Evolutionary conservation across 257 asterid genomes (phyloP), one percentile per base, ranked within the genome.

Genomic region (Primulina eburnea): DNA sequence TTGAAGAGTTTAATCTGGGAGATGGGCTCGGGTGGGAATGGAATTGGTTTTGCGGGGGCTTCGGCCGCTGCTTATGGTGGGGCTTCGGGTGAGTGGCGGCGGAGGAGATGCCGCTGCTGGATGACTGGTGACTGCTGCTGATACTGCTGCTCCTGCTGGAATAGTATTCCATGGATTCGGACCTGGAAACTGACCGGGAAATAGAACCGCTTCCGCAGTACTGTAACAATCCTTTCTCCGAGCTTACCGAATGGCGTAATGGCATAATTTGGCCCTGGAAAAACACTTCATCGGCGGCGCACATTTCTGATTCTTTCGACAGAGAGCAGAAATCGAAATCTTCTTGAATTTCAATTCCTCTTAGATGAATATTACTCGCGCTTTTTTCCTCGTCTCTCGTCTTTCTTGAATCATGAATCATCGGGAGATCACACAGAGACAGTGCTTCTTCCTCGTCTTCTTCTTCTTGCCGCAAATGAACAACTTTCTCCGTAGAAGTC

Each of bases 11-110:
- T 38, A 94, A 62, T 32, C 76, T 87, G 30, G 97, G 98, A 4
- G 90, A 88, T 1, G 98, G 98, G 67, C 98, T 92, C 0, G 98
- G 97, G 73, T 87, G 92, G 3, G 97, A 88, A 60, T 90, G 90
- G 78, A 87, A 88, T 11, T 76, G 87, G 71, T 85, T 84, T 2
- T 79, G 80, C 9, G 80, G 69, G 1, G 73, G 77, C 72, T 80
- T 57, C 60, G 85, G 70, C 33, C 74, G 70, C 72, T 71, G 70
- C 72, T 71, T 20, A 17, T 69, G 28, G 65, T 68, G 72, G 12
- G 6, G 56, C 60, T 53, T 34, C 4, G 43, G 57, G 16, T 16
- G 57, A 16, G 57, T 7, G 18, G 77, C 10, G 59, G 73, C 43
- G 53, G 76, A 2, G 30, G 84, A 43, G 37, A 6, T 6, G 53